phyloP scores from a whole-genome alignment of 768 basidiomycete species.

The Podaxis rugospora region DNA sequence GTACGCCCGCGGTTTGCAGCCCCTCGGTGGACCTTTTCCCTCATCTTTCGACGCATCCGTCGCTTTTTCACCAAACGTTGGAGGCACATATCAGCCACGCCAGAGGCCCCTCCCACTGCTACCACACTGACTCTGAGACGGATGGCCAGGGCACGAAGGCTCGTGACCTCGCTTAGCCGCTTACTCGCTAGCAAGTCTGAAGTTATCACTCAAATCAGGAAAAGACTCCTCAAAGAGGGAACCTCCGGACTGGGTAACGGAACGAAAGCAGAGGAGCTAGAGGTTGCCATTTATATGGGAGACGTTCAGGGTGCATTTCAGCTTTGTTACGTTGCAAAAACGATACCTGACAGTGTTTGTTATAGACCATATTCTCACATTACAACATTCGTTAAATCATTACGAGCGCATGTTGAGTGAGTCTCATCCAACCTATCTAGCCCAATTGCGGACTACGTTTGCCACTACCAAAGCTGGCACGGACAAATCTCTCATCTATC shows the following conservation, averaged over 20 bases:
- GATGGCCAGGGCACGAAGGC: slow-evolving; percentile 73
- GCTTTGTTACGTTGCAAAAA: neutral
- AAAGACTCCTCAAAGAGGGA: slow-evolving; percentile 51
- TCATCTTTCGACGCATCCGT: slow-evolving; percentile 31
- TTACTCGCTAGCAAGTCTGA: slow-evolving; percentile 79
- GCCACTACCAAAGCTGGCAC: slow-evolving; percentile 55
- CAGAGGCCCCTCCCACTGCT: slow-evolving; percentile 22
- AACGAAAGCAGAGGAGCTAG: slow-evolving; percentile 48
- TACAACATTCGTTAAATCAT: slow-evolving; percentile 80
- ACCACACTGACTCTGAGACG: slow-evolving; percentile 56
- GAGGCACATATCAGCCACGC: slow-evolving; percentile 15
- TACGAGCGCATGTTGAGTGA: slow-evolving; percentile 88
- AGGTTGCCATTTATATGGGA: slow-evolving; percentile 83
- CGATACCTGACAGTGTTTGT: slow-evolving; percentile 7
- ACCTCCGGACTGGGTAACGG: slow-evolving; percentile 30
- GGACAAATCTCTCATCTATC: slow-evolving; percentile 60
- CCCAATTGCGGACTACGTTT: slow-evolving; percentile 64
- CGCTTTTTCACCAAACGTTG: slow-evolving; percentile 25
- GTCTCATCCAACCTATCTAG: slow-evolving; percentile 82
- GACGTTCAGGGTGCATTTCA: slow-evolving; percentile 76
- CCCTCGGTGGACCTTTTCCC: slow-evolving; percentile 29
- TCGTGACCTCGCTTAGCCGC: slow-evolving; percentile 75
- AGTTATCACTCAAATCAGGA: slow-evolving; percentile 74
- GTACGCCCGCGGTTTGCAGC: slow-evolving; percentile 28
- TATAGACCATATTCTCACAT: slow-evolving; percentile 82